Base-by-base conservation (phyloP, 805 yeast genomes). In the Spathaspora sp. region DNA sequence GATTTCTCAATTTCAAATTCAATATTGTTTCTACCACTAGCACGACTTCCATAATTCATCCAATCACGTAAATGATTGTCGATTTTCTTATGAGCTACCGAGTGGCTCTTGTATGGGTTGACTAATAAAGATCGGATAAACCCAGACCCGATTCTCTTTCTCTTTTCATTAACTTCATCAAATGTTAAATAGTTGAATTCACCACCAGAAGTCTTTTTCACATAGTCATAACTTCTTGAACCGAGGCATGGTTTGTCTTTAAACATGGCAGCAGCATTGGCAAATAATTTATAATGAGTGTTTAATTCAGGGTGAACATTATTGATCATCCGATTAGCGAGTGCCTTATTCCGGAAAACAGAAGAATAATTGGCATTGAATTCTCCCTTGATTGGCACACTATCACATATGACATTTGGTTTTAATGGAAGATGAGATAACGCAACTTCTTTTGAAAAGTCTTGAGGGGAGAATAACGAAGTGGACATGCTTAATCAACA, bases 81-180 rank as follows among this genome's bases (percentile, higher is more conserved):
- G 10, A 67, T 58, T 49, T 63, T 62, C 23, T 32, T 38, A 46
- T 59, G 65, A 19, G 58, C 50, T 1, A 49, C 60, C 19, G 56
- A 53, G 1, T 49, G 57, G 2, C 20, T 9, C 14, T 47, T 42
- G 54, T 44, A 69, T n/a, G 65, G 67, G 52, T 66, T 69, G 51
- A 58, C 57, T 20, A 56, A 49, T 49, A 60, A 65, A 46, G 56
- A 38, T 46, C 58, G 58, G 18, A 75, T 53, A 43, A 76, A 55
- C 11, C 80, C 81, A 2, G 79, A 62, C 5, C 78, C 78, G 26
- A 77, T 56, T 32, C 59, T 49, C 47, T 62, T 58, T 50, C 66
- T 69, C 49, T 70, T 60, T n/a, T 52, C 49, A 40, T 70, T 62
- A 14, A 73, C 68, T 31, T 68, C 63, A n/a, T 54, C 52, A 48